Evolutionary conservation across 768 basidiomycete genomes (phyloP), one percentile per base, ranked within the genome.

Genomic region (Antrodiella citrinella): DNA sequence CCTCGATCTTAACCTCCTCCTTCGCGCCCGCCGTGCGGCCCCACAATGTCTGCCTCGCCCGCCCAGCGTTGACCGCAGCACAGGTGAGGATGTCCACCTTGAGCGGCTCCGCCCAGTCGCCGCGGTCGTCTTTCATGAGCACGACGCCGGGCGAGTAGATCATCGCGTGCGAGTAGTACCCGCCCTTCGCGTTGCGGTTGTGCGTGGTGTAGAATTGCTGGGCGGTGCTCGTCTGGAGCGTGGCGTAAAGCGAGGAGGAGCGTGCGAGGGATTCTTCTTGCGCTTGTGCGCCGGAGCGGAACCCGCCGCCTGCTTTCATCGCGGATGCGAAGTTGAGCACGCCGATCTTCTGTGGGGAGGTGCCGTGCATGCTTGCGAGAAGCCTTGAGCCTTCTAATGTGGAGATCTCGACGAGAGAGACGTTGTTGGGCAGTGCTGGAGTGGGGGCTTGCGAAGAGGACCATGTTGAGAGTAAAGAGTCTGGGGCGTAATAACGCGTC

Each of bases 231-330:
- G 81, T 77, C 59, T 72, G 71, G 49, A 90, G 80, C 7, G 81
- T 74, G 1, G 75, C 68, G 55, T 82, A 86, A 4, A 91, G 67
- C 4, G 82, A 84, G 10, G 86, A 87, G 3, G 85, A 78, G 39
- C 87, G 80, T 10, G 87, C 86, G 57, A 91, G 76, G 30, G 81
- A 82, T 63, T 91, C 87, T 62, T 91, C 88, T 58, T 91, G 87
- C 1, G 88, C 87, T 51, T 81, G 78, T 0, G 84, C 78, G 13
- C 87, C 88, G 49, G 65, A 72, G 51, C 77, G 72, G 65, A 91
- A 89, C 4, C 88, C 88, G 3, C 88, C 86, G 1, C 87, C 86
- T 1, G 84, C 82, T 30, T 79, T 78, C 46, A 76, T 83, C 3
- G 87, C 86, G 0, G 82, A 84, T 1, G 86, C 86, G 58, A 89